Base-by-base conservation (phyloP, 2,329 filamentous ascomycete species). In the Alternaria sp. region DNA sequence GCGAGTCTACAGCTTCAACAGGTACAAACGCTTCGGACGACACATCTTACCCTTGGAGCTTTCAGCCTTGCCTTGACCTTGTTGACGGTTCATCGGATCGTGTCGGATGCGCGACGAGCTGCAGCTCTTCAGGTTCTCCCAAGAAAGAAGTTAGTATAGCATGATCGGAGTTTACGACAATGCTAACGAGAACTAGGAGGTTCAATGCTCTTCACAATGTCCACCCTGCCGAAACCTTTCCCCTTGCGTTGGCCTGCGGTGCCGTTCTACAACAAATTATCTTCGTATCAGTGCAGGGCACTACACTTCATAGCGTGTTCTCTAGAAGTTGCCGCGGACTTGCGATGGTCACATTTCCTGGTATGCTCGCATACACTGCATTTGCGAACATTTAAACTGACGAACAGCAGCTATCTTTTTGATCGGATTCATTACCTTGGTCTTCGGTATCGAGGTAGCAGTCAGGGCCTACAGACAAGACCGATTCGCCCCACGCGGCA, bases 401-500 rank as follows among this genome's bases (percentile, higher is more conserved):
- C 64, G 15, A 21, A 17, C 15, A 32, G 6, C 60, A 91, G 90
- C 87, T 8, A 83, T 91, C 36, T 91, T 92, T 70, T 83, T 91
- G 56, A 85, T 88, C 9, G 89, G 89, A 25, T 90, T 86, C 65
- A 85, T 89, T 30, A 89, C 91, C 67, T 72, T 91, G 19, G 83
- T 90, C 15, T 91, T 92, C 68, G 88, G 87, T 13, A 66, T 90
- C 61, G 90, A 92, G 75, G 84, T 86, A 32, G 82, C 87, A 0
- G 70, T 87, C 15, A 83, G 90, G 67, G 85, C 87, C 11, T 75
- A 90, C 25, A 83, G 81, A 67, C 81, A 79, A 49, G 82, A 82
- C 49, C 85, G 88, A 2, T 91, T 91, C 67, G 83, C 85, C 5
- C 81, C 85, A 1, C 84, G 87, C 61, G 83, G 85, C 26, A 88